Conservation (phyloP, 352 stramenopile genomes). For the Phytophthora sojae region DNA sequence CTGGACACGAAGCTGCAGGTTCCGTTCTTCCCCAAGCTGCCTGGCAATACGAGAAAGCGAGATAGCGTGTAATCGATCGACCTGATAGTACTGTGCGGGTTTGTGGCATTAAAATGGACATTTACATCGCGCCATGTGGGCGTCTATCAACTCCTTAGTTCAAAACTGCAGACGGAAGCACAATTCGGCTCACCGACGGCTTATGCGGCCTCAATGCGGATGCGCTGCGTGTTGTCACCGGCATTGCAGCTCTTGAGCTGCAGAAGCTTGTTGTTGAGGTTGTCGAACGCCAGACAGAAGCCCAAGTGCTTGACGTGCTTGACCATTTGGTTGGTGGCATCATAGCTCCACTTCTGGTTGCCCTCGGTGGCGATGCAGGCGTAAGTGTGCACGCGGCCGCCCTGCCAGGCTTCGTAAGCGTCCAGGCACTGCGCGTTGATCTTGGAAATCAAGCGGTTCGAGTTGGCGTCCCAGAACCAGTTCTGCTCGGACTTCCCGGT, state of each 20-base stretch:
- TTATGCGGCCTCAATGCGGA: constrained; percentile 38
- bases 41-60: constrained; percentile 20
- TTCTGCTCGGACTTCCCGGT: constrained; percentile 35
- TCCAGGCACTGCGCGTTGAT: constrained; percentile 65
- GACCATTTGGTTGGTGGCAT: constrained; percentile 47
- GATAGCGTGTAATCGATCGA: constrained; percentile 12
- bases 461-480: constrained; percentile 61
- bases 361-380: constrained; percentile 52
- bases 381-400: constrained; percentile 68
- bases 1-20: constrained; percentile 85
- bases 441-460: constrained; percentile 50
- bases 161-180: background rate
- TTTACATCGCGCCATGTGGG: background rate
- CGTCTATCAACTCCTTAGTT: background rate
- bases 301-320: constrained; percentile 56
- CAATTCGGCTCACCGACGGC: background rate
- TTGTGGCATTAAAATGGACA: background rate
- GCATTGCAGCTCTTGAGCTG: constrained; percentile 59
- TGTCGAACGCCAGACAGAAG: constrained; percentile 64
- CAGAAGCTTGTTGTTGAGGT: constrained; percentile 48
- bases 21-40: constrained; percentile 63
- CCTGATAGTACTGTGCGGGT: background rate
- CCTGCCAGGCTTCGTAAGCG: constrained; percentile 62
- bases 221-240: constrained; percentile 53
- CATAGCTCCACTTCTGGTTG: constrained; percentile 74